Conservation (phyloP, 2,329 filamentous ascomycete genomes). For the Blumeria graminis region DNA sequence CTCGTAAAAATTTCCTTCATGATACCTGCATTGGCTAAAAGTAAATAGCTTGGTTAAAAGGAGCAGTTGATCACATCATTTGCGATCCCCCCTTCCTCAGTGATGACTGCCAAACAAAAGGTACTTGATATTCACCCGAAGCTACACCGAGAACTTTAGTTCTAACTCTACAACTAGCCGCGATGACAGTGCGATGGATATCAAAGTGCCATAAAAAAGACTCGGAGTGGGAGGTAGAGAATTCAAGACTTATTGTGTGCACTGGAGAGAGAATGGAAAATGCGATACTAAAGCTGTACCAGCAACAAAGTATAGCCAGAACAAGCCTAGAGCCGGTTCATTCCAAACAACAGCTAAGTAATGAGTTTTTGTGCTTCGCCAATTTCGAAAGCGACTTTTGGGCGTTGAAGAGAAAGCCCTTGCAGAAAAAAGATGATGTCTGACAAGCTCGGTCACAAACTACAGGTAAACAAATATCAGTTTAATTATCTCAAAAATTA, state of each 20-base stretch:
- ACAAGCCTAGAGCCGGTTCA: conserved; percentile 48
- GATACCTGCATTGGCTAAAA: background rate
- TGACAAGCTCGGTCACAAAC: too few species aligned
- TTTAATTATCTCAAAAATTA: too few species aligned
- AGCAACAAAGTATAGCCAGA: conserved; percentile 31
- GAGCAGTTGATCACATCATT: conserved; percentile 42
- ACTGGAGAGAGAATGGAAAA: conserved; percentile 55
- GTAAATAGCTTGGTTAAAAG: conserved; percentile 28
- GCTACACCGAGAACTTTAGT: too few species aligned
- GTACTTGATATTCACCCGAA: conserved; percentile 17
- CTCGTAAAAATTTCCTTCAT: conserved; percentile 18
- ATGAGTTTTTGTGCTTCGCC: conserved; percentile 60
- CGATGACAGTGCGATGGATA: conserved; percentile 53
- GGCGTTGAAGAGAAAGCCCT: conserved; percentile 15
- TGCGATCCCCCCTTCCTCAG: conserved; percentile 60
- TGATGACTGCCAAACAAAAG: conserved; percentile 59
- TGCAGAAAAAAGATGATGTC: too few species aligned
- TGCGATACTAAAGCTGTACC: conserved; percentile 43
- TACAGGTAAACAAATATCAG: too few species aligned
- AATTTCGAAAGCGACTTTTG: conserved; percentile 43
- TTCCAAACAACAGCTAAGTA: conserved; percentile 42
- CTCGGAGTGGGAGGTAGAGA: background rate
- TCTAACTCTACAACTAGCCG: conserved; percentile 22
- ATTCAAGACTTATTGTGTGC: conserved; percentile 32
- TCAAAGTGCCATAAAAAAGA: conserved; percentile 19